These are phyloP conservation scores for Forsythia suspensa DNA, from an alignment of 257 asterid species.

Conservation along the genomic window DNA sequence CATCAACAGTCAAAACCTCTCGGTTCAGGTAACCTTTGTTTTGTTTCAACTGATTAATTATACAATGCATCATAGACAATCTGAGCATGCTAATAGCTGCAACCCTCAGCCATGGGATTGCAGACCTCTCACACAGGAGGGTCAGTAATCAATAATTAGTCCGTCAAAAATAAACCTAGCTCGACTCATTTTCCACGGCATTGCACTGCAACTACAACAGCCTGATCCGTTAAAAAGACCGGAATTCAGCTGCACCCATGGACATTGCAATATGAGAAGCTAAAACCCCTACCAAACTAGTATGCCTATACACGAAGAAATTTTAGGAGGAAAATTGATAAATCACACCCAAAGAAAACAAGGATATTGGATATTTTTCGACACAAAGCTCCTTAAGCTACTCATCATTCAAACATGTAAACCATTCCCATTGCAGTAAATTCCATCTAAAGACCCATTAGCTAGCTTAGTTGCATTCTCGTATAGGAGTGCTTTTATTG, in stretches of 20 bases:
- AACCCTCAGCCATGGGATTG: neutral
- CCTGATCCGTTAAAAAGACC: conserved; percentile 42
- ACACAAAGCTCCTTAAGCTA: neutral
- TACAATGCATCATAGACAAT: neutral
- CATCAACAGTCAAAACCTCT: neutral
- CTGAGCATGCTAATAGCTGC: neutral
- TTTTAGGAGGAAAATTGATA: conserved; percentile 4
- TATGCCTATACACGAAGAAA: conserved; percentile 26
- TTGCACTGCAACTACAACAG: conserved; percentile 17
- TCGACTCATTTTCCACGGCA: conserved; percentile 16
- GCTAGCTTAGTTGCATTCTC: conserved; percentile 48
- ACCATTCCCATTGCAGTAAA: conserved; percentile 65
- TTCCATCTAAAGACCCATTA: conserved; percentile 58
- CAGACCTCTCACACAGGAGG: neutral
- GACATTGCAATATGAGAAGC: conserved; percentile 10
- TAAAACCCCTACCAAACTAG: conserved; percentile 24
- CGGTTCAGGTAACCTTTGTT: neutral
- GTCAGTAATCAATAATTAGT: neutral
- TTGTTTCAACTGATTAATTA: neutral
- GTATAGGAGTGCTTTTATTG: conserved; percentile 40
- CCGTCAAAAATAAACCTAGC: neutral
- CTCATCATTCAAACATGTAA: conserved; percentile 46
- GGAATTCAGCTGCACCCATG: conserved; percentile 39
- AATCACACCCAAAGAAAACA: neutral
- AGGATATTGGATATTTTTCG: neutral